Conservation (phyloP, 805 yeast genomes). For the Saturnispora saitoi region DNA sequence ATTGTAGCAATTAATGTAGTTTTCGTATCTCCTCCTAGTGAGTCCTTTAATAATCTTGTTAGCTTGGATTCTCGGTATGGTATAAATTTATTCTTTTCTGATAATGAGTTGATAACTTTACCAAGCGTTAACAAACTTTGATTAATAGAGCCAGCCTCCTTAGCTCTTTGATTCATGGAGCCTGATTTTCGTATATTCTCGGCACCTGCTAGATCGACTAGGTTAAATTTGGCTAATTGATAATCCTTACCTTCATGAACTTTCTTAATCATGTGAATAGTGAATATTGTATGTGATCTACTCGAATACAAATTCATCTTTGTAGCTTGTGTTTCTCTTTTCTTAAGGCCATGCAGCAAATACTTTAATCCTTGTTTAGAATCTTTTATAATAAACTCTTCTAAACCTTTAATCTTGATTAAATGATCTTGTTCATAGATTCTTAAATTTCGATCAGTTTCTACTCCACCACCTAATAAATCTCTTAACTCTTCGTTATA, state of each 20-base stretch:
- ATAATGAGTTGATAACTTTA: slow-evolving; percentile 70
- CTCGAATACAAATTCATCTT: slow-evolving; percentile 67
- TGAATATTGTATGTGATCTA: slow-evolving; percentile 71
- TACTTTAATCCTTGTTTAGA: slow-evolving; percentile 49
- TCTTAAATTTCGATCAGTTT: slow-evolving; percentile 24
- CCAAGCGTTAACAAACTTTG: slow-evolving; percentile 84
- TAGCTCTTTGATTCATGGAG: slow-evolving; percentile 74
- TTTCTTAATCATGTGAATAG: slow-evolving; percentile 48
- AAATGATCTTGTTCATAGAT: slow-evolving; percentile 29
- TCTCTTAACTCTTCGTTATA: slow-evolving; percentile 39
- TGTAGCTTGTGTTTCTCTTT: slow-evolving; percentile 62
- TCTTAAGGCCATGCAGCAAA: slow-evolving; percentile 47
- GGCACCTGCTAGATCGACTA: slow-evolving; percentile 93
- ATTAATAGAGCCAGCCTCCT: slow-evolving; percentile 90
- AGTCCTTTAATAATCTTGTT: slow-evolving; percentile 67
- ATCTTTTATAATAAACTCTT: slow-evolving; percentile 47
- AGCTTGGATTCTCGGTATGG: slow-evolving; percentile 74
- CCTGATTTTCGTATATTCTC: slow-evolving; percentile 87
- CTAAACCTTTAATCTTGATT: slow-evolving; percentile 55
- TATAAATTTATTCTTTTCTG: slow-evolving; percentile 59
- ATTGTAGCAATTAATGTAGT: slow-evolving; percentile 84
- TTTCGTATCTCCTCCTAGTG: slow-evolving; percentile 80
- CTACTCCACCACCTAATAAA: slow-evolving; percentile 32
- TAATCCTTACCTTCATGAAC: slow-evolving; percentile 20
- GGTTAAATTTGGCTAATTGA: slow-evolving; percentile 31